Conservation (phyloP, 805 yeast genomes). For the Nematodospora valgi region DNA sequence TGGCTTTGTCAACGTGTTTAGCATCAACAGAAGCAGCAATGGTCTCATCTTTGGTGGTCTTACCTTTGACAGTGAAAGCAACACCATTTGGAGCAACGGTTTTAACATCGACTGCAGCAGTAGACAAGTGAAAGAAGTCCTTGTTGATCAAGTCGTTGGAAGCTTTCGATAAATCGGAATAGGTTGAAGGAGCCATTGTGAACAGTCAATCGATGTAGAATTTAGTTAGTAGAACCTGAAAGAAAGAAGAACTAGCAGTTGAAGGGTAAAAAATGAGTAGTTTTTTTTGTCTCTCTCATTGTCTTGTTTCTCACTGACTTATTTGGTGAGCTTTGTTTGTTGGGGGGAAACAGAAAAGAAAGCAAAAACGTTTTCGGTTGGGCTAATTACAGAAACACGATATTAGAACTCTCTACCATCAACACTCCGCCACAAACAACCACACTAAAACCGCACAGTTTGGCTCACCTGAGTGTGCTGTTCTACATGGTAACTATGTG, state of each 20-base stretch:
- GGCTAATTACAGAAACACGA: too few species aligned
- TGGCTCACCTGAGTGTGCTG: too few species aligned
- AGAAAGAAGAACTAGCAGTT: slow-evolving; percentile 2
- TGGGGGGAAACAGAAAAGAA: too few species aligned
- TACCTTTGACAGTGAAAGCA: slow-evolving; percentile 90
- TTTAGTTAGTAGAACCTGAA: background rate
- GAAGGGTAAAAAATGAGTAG: too few species aligned
- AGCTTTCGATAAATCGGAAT: slow-evolving; percentile 89
- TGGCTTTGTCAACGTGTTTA: slow-evolving; percentile 86
- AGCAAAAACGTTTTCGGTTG: too few species aligned
- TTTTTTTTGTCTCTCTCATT: too few species aligned
- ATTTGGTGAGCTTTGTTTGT: too few species aligned
- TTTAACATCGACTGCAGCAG: slow-evolving; percentile 85
- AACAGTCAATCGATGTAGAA: background rate
- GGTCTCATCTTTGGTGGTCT: slow-evolving; percentile 73
- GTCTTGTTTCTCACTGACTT: too few species aligned
- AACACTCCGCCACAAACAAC: too few species aligned
- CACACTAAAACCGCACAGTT: too few species aligned
- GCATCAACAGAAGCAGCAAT: slow-evolving; percentile 88
- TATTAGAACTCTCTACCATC: too few species aligned
- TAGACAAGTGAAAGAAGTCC: slow-evolving; percentile 91
- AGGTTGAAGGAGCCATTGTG: slow-evolving; percentile 69
- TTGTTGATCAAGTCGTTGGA: slow-evolving; percentile 84
- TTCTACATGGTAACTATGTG: too few species aligned
- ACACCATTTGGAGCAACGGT: slow-evolving; percentile 97